phyloP scores from a whole-genome alignment of 2,329 filamentous ascomycete species.

The Neodidymelliopsis sp. region DNA sequence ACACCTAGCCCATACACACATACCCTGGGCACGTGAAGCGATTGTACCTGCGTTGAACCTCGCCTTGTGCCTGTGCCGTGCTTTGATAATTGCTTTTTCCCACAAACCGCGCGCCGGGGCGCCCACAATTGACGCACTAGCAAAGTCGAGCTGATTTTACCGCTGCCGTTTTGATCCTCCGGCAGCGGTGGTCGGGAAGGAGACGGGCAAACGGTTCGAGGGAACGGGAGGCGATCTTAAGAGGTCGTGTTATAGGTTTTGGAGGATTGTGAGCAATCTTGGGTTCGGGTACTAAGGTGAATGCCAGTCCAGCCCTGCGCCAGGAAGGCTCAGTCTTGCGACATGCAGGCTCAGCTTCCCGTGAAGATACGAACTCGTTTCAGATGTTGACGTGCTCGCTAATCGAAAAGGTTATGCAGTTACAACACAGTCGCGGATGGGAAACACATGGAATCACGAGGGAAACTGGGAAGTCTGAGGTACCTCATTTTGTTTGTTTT shows the following conservation, averaged over 20 bases:
- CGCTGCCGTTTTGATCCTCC: conserved; percentile 6
- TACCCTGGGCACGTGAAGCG: conserved; percentile 5
- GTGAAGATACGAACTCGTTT: background rate
- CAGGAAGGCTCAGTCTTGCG: background rate
- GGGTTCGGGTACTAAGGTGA: no score
- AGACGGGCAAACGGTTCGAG: conserved; percentile 13
- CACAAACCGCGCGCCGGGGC: no score
- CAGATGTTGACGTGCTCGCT: background rate
- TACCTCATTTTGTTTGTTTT: conserved; percentile 25
- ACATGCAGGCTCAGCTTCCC: background rate
- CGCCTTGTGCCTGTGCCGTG: background rate
- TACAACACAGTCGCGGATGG: background rate
- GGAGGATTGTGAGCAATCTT: conserved; percentile 8
- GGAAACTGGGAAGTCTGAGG: conserved; percentile 13
- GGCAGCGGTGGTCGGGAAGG: conserved; percentile 3
- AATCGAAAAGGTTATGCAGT: background rate
- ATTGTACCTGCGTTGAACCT: conserved; percentile 12
- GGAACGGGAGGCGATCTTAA: conserved; percentile 8
- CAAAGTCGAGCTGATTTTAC: conserved; percentile 1
- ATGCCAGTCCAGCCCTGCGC: conserved; percentile 3
- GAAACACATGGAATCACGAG: conserved; percentile 8
- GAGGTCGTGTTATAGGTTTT: background rate
- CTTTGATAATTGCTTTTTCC: conserved; percentile 10
- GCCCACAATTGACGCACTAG: no score
- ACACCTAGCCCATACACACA: background rate